Evolutionary conservation across 768 basidiomycete genomes (phyloP).

Genomic region (Rhizopogon roseolus): DNA sequence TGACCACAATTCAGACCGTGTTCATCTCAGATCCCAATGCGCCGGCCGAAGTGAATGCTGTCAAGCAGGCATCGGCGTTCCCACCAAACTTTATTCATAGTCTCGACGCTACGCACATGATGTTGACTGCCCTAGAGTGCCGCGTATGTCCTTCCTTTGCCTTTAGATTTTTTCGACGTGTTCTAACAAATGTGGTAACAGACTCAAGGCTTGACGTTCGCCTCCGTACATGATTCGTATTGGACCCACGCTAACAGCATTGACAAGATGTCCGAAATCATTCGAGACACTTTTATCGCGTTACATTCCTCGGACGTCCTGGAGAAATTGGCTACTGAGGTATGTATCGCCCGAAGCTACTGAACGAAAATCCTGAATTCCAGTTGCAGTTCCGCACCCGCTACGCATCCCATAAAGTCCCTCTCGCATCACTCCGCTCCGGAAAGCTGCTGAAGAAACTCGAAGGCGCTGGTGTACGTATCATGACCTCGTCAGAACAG

Average conservation of each 20-base stretch:
- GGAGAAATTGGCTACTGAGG: constrained; percentile 66
- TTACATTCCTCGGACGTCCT: constrained; percentile 89
- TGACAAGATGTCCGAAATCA: constrained; percentile 83
- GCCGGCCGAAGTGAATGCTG: constrained; percentile 72
- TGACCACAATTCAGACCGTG: constrained; percentile 81
- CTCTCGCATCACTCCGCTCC: constrained; percentile 43
- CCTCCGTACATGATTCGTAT: constrained; percentile 97
- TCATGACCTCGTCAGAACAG: constrained; percentile 37
- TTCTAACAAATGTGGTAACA: constrained; percentile 23
- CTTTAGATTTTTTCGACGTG: neutral
- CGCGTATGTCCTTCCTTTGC: constrained; percentile 41
- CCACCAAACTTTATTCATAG: constrained; percentile 99
- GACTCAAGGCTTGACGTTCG: constrained; percentile 77
- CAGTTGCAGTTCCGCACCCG: constrained; percentile 61
- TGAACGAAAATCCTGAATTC: neutral
- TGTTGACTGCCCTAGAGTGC: constrained; percentile 91
- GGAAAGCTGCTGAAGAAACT: constrained; percentile 36
- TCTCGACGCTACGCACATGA: constrained; percentile 98
- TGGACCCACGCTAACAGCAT: constrained; percentile 93
- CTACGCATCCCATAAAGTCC: constrained; percentile 69
- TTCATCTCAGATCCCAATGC: constrained; percentile 84
- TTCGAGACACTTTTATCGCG: constrained; percentile 90
- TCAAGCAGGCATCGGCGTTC: constrained; percentile 94
- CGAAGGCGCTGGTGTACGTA: constrained; percentile 37
- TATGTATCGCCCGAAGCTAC: constrained; percentile 24